Evolutionary conservation across 2,329 filamentous ascomycete species (phyloP).

Genomic region (Aureobasidium leucospermi): DNA sequence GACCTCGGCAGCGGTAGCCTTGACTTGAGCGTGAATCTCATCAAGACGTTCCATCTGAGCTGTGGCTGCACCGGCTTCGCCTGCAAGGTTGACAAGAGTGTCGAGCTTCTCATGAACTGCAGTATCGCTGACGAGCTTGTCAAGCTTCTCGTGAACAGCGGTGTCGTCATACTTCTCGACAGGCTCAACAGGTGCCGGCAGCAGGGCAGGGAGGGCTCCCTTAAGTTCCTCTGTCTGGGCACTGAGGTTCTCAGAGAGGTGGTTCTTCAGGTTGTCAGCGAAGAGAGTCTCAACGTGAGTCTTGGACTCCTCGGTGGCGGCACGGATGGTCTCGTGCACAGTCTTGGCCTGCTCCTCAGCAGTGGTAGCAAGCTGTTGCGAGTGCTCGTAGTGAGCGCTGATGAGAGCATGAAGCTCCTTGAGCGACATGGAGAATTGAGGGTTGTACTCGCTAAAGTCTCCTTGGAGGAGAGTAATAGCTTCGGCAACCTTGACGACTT

Average conservation of each 20-base stretch:
- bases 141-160: constrained; percentile 52
- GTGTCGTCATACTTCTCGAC: constrained; percentile 61
- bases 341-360: constrained; percentile 33
- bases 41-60: constrained; percentile 76
- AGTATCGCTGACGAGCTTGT: constrained; percentile 30
- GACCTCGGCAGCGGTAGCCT: constrained; percentile 75
- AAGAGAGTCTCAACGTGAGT: constrained; percentile 35
- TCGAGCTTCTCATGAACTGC: constrained; percentile 38
- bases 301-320: constrained; percentile 37
- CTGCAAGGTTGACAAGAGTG: constrained; percentile 54
- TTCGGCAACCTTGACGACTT: constrained; percentile 66
- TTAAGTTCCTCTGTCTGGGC: constrained; percentile 14
- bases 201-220: constrained; percentile 30
- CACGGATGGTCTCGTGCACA: constrained; percentile 35
- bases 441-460: constrained; percentile 74
- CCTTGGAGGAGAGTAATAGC: constrained; percentile 70
- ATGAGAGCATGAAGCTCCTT: constrained; percentile 79
- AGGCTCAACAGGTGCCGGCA: constrained; percentile 34
- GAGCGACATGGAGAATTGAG: constrained; percentile 78
- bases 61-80: constrained; percentile 61
- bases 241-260: constrained; percentile 15
- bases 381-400: constrained; percentile 81
- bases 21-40: constrained; percentile 80
- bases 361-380: constrained; percentile 49
- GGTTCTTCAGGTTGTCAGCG: constrained; percentile 10